Base-by-base conservation (phyloP, 352 stramenopile genomes). In the Globisporangium splendens region DNA sequence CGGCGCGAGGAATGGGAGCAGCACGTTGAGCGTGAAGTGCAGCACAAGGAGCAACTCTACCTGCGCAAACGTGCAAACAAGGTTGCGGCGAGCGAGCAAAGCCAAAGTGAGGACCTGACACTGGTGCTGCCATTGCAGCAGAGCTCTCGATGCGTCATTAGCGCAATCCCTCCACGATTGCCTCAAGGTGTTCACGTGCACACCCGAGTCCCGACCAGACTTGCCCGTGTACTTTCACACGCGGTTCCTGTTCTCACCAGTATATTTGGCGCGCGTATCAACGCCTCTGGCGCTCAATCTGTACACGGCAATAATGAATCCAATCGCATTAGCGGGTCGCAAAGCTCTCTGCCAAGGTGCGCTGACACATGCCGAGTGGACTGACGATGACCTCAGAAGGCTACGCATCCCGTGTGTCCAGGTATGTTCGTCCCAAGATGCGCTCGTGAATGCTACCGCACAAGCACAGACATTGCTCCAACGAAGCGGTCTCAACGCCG, bases 171-270 rank as follows among this genome's bases (percentile, higher is more conserved):
- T 98, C 53, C 95, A 98, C 70, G 95, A 98, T 70, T 97, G 80
- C 59, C 87, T 96, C 54, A 98, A 98, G 66, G 90, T 98, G 31
- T 95, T 99, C 61, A 67, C 71, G 8, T 97, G 88, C 66, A 92
- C 91, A 15, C 93, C 94, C 10, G 80, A 86, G 61, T 91, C 85
- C 14, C 73, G 95, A 12, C 93, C 96, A 10, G 93, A 98, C 65
- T 70, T 98, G 12, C 93, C 95, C 11, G 87, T 98, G 11, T 98
- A 98, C 70, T 98, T 98, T 72, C 97, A 97, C 75, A 71, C 88
- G 24, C 73, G 95, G 3, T 98, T 98, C 65, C 73, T 98, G 33
- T 98, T 99, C 73, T 97, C 86, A 0, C 54, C 77, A 1, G 65
- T 72, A 48, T 99, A 99, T 68, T 67, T 99, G 13, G 78, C 77